A percentile compares a stretch with the other conserved stretches of the same genome.
These are phyloP conservation scores for Claviceps monticola DNA, from an alignment of 2,329 filamentous ascomycete genomes.

Conservation along the genomic window DNA sequence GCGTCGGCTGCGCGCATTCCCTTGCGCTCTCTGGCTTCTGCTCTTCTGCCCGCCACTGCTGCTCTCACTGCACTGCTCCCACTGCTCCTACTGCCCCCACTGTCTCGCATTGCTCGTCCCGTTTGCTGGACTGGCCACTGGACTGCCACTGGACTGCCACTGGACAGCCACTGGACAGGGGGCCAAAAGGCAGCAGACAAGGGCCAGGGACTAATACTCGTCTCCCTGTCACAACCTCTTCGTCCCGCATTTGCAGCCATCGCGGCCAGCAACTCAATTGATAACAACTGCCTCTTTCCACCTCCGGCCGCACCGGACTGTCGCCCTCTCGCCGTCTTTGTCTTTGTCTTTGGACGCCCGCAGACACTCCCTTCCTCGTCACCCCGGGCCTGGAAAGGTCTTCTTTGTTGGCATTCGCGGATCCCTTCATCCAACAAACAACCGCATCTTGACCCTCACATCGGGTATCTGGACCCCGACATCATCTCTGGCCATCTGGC, in stretches of 20 bases:
- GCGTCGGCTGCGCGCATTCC: slow-evolving; percentile 11
- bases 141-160: too few species aligned
- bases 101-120: neutral
- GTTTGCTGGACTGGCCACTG: too few species aligned
- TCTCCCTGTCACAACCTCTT: too few species aligned
- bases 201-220: too few species aligned
- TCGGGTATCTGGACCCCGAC: neutral
- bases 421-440: neutral
- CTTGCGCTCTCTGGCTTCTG: slow-evolving; percentile 9
- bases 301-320: neutral
- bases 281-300: neutral
- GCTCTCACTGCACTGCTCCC: neutral
- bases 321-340: neutral
- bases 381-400: neutral
- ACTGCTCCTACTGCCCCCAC: neutral
- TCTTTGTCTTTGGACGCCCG: neutral
- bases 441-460: neutral
- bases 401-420: neutral
- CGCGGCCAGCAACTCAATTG: neutral
- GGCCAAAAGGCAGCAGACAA: too few species aligned
- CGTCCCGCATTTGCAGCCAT: neutral
- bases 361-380: neutral
- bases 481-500: neutral
- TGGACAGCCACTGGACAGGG: too few species aligned
- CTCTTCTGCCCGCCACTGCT: neutral